Evolutionary conservation across 164 flowering plant genomes (phyloP).

Genomic region (Euptelea pleiosperma): DNA sequence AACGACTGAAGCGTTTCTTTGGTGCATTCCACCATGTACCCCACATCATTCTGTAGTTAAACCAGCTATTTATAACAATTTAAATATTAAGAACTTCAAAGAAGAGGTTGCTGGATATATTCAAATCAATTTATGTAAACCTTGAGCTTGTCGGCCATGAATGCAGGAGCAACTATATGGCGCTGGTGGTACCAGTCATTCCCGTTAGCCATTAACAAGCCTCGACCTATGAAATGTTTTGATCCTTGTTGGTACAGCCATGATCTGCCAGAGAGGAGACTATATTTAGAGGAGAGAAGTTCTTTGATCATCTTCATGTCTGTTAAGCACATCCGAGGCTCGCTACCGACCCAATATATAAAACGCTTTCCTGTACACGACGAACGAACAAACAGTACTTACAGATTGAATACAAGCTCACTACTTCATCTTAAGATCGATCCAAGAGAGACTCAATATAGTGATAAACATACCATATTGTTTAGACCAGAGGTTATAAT

Average conservation of each 20-base stretch:
- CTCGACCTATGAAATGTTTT: constrained; percentile 79
- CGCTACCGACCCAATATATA: constrained; percentile 79
- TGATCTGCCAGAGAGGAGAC: constrained; percentile 65
- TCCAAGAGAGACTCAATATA: too few species aligned
- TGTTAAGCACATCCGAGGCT: constrained; percentile 83
- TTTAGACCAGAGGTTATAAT: constrained; percentile 72
- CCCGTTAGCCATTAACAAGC: constrained; percentile 92
- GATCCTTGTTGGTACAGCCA: constrained; percentile 78
- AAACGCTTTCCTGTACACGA: constrained; percentile 82
- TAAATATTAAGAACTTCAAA: background rate
- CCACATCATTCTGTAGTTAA: constrained; percentile 38
- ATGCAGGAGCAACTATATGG: constrained; percentile 79
- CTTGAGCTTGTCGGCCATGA: constrained; percentile 84
- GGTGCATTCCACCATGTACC: constrained; percentile 87
- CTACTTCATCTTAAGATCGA: too few species aligned
- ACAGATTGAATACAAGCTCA: too few species aligned
- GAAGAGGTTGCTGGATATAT: too few species aligned
- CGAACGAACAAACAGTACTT: too few species aligned
- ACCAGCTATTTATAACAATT: constrained; percentile 3
- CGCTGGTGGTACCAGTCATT: constrained; percentile 86
- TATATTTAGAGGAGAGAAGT: constrained; percentile 54
- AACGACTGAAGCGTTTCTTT: constrained; percentile 49
- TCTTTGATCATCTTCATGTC: constrained; percentile 77
- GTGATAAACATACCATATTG: constrained; percentile 55
- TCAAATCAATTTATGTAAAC: constrained; percentile 23